Base-by-base conservation (phyloP, 208 protist species). In the Acanthamoeba royreba region DNA sequence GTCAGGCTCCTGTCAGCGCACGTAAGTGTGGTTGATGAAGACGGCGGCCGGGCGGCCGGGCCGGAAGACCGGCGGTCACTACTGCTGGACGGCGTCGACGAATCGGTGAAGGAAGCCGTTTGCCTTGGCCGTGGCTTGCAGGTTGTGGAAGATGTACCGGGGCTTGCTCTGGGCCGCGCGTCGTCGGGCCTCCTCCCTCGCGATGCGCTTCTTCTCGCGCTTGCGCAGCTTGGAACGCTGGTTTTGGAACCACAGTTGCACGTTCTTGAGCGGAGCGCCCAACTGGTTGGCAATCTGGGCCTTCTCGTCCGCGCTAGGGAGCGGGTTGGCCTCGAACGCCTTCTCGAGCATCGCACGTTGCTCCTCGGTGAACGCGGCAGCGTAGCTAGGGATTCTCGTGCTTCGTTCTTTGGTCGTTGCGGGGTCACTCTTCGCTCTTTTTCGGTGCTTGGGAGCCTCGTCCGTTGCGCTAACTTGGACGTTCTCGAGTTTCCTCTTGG, bases 171-270 rank as follows among this genome's bases (percentile, higher is more conserved):
- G 28, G 72, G 35, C 72, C 4, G 69, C 11, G 7, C 42, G 72
- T 52, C 72, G 8, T n/a, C 42, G 19, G 35, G 72, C 69, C 69
- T 79, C 69, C 3, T 2, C 72, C 25, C 72, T 38, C 9, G 72
- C 69, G 42, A 83, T 47, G 43, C 72, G 72, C 72, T 83, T 83
- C 72, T 53, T 83, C 72, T 83, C 72, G 42, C 72, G 72, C 72
- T 83, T 83, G 42, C 72, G 72, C 7, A 83, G 72, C 72, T 83
- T 83, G 0, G 72, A 53, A 2, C 72, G 72, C 0, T 83, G 72
- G 72, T 83, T 83, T 28, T 83, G 72, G 72, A 83, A 83, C 72
- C 72, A 83, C 38, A 31, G 0, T 31, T 83, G 72, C 0, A 83
- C 72, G 28, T 13, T 83, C 43, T 53, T 53, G 43, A 83, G 72